phyloP scores from a whole-genome alignment of 495 filamentous ascomycete genomes.

The Clohesyomyces aquaticus region DNA sequence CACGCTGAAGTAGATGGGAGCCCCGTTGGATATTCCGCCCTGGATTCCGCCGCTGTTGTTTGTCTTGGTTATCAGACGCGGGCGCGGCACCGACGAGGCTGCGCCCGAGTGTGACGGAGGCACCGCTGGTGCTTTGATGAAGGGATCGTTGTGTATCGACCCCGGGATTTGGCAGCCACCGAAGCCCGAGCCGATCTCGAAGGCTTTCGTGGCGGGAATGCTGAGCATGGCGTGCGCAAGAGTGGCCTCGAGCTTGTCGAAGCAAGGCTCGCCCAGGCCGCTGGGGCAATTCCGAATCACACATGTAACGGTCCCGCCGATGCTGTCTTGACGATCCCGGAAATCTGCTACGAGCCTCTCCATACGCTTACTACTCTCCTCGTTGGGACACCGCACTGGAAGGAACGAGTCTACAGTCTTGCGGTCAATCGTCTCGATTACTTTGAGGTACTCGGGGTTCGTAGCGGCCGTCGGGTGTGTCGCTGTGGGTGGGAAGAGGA shows the following conservation, averaged over 20 bases:
- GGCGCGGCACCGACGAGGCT: conserved; percentile 37
- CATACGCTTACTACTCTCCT: conserved; percentile 69
- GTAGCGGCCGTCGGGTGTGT: conserved; percentile 72
- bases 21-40: conserved; percentile 94
- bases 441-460: conserved; percentile 80
- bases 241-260: conserved; percentile 94
- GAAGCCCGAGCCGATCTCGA: conserved; percentile 95
- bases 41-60: conserved; percentile 98
- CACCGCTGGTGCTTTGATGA: conserved; percentile 61
- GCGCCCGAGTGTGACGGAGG: conserved; percentile 22
- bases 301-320: conserved; percentile 94
- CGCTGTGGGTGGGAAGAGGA: conserved; percentile 81
- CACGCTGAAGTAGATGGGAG: conserved; percentile 91
- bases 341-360: conserved; percentile 77
- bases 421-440: conserved; percentile 76
- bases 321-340: conserved; percentile 83
- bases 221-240: conserved; percentile 96
- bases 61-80: conserved; percentile 79
- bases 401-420: conserved; percentile 78
- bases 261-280: conserved; percentile 91
- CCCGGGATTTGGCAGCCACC: conserved; percentile 85
- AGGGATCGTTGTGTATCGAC: conserved; percentile 91
- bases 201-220: conserved; percentile 95
- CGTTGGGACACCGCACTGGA: conserved; percentile 84
- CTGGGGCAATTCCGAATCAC: conserved; percentile 88